phyloP scores from a whole-genome alignment of 108 stramenopile genomes.

The Cyclotella choctawhatcheeana region DNA sequence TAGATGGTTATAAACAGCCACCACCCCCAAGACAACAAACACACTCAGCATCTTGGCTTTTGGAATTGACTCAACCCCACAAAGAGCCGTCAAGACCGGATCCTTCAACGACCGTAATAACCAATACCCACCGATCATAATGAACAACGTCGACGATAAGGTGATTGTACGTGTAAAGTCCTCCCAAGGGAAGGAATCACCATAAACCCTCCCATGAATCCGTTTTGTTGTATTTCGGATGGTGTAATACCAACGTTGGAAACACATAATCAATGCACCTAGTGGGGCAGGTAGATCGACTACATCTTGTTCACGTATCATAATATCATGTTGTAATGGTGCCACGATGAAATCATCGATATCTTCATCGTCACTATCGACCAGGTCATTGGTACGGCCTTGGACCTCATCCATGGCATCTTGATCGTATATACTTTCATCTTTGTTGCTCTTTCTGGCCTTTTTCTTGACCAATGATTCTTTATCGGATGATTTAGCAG shows the following conservation, averaged over 20 bases:
- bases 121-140: slow-evolving; percentile 99
- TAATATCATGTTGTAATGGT: slow-evolving; percentile 44
- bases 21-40: slow-evolving; percentile 90
- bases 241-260: slow-evolving; percentile 38
- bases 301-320: slow-evolving; percentile 37
- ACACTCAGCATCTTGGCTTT: slow-evolving; percentile 95
- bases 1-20: slow-evolving; percentile 92
- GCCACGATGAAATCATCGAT: slow-evolving; percentile 71
- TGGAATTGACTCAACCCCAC: slow-evolving; percentile 92
- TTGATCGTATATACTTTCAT: slow-evolving; percentile 43
- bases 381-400: slow-evolving; percentile 30
- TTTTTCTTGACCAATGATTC: slow-evolving; percentile 22
- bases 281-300: slow-evolving; percentile 58
- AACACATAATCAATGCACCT: slow-evolving; percentile 39
- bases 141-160: slow-evolving; percentile 93
- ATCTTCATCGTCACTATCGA: slow-evolving; percentile 45
- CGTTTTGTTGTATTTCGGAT: slow-evolving; percentile 45
- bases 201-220: slow-evolving; percentile 82
- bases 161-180: slow-evolving; percentile 91
- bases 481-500: slow-evolving; percentile 1
- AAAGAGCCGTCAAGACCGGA: slow-evolving; percentile 92
- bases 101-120: slow-evolving; percentile 94
- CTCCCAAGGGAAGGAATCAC: slow-evolving; percentile 79
- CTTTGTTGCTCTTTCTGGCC: slow-evolving; percentile 18
- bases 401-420: slow-evolving; percentile 42